These are phyloP conservation scores for Aureobasidium lini DNA, from an alignment of 2,329 filamentous ascomycete genomes.

Conservation along the genomic window DNA sequence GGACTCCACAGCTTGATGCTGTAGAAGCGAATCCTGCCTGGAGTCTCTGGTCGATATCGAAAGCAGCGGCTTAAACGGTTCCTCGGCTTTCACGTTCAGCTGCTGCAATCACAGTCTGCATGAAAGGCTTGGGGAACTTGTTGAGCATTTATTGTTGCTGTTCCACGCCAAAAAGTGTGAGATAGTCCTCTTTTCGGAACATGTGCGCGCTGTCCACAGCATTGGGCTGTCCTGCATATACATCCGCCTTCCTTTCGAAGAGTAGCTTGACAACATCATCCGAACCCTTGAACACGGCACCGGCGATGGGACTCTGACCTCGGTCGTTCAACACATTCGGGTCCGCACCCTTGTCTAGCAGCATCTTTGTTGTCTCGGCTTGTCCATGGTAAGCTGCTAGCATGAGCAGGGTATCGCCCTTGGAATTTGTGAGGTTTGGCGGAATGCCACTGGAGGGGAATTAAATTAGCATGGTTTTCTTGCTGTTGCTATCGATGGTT, in stretches of 20 bases:
- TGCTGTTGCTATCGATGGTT: neutral
- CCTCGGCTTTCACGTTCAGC: neutral
- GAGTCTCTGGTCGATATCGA: neutral
- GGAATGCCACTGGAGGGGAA: slow-evolving; percentile 45
- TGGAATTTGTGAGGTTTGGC: slow-evolving; percentile 63
- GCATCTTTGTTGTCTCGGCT: slow-evolving; percentile 50
- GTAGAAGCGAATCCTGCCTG: neutral
- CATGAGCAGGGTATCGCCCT: slow-evolving; percentile 70
- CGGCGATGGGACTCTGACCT: slow-evolving; percentile 62
- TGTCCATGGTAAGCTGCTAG: slow-evolving; percentile 65
- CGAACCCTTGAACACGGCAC: slow-evolving; percentile 66
- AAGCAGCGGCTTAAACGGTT: neutral
- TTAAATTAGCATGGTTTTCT: neutral
- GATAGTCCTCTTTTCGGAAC: slow-evolving; percentile 35
- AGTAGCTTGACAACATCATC: slow-evolving; percentile 53
- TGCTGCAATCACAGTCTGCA: neutral
- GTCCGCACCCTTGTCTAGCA: slow-evolving; percentile 57
- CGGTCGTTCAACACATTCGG: slow-evolving; percentile 61
- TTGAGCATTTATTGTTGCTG: slow-evolving; percentile 15
- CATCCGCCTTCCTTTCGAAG: slow-evolving; percentile 36
- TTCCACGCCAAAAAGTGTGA: slow-evolving; percentile 28
- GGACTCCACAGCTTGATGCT: neutral
- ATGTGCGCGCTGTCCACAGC: slow-evolving; percentile 40
- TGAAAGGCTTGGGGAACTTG: neutral
- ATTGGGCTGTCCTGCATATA: slow-evolving; percentile 36